These are phyloP conservation scores for Anaeramoeba ignava DNA, from an alignment of 78 protist species.

Conservation along the genomic window DNA sequence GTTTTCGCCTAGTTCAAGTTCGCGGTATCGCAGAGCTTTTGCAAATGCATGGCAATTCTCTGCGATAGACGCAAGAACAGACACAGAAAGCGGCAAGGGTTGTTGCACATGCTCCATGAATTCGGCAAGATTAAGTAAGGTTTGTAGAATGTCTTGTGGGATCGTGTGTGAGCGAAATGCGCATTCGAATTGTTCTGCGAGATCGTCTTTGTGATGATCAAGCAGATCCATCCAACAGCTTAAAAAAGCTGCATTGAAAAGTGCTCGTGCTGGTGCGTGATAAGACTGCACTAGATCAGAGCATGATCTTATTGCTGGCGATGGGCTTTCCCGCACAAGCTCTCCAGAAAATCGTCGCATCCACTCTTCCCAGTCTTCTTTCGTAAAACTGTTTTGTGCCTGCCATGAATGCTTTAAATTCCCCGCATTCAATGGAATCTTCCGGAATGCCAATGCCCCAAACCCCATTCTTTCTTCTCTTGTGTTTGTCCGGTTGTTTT, in stretches of 20 bases:
- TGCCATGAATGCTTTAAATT: constrained; percentile 1
- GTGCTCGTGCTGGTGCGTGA: not conserved
- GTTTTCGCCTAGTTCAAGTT: not conserved
- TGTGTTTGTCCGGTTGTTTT: not conserved
- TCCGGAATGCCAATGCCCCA: not conserved
- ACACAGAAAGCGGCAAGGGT: constrained; percentile 59
- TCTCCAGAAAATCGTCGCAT: not conserved
- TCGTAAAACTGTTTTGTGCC: not conserved
- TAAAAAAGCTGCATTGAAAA: not conserved
- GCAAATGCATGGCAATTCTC: constrained; percentile 87
- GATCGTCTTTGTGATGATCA: constrained; percentile 19
- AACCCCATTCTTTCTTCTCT: not conserved
- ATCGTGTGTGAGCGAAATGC: constrained; percentile 22
- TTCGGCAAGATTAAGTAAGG: constrained; percentile 85
- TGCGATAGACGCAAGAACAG: constrained; percentile 70
- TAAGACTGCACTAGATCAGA: not conserved
- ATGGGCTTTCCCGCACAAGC: not conserved
- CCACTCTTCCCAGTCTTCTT: not conserved
- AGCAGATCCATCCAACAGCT: not conserved
- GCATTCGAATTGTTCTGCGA: constrained; percentile 25
- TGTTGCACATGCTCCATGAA: constrained; percentile 81
- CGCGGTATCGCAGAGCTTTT: constrained; percentile 86
- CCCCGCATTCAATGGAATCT: not conserved
- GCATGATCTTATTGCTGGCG: not conserved
- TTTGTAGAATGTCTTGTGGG: constrained; percentile 72